A percentile compares a stretch with the other conserved stretches of the same genome.
Evolutionary conservation across 2,329 filamentous ascomycete species (phyloP).

Genomic region (Lithohypha guttulata): DNA sequence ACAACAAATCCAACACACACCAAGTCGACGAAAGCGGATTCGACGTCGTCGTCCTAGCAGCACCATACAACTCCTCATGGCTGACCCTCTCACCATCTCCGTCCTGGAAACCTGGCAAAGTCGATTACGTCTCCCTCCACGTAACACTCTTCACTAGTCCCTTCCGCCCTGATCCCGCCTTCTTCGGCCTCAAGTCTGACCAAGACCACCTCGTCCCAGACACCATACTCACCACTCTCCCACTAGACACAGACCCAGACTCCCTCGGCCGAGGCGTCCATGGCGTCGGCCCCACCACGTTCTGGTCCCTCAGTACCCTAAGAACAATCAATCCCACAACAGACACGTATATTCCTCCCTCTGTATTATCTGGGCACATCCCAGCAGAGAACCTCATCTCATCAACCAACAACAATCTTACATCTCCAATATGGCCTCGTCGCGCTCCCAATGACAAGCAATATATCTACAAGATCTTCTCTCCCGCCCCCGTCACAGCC

Average conservation of each 20-base stretch:
- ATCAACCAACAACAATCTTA: neutral
- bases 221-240: conserved; percentile 73
- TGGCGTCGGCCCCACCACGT: conserved; percentile 61
- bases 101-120: conserved; percentile 51
- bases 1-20: conserved; percentile 22
- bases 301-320: conserved; percentile 77
- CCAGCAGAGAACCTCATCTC: neutral
- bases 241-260: conserved; percentile 42
- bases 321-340: conserved; percentile 48
- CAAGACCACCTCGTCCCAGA: conserved; percentile 51
- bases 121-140: conserved; percentile 79
- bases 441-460: conserved; percentile 14
- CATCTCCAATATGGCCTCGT: neutral
- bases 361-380: conserved; percentile 5
- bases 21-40: conserved; percentile 36
- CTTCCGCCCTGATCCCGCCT: conserved; percentile 55
- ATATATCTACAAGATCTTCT: conserved; percentile 59
- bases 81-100: conserved; percentile 44
- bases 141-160: conserved; percentile 83
- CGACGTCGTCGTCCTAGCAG: conserved; percentile 72
- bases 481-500: conserved; percentile 38
- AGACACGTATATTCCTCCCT: conserved; percentile 17
- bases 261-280: conserved; percentile 32
- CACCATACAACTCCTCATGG: conserved; percentile 69
- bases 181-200: conserved; percentile 53